These are phyloP conservation scores for Penicillium sp. DNA, from an alignment of 2,329 filamentous ascomycete species.

Conservation along the genomic window DNA sequence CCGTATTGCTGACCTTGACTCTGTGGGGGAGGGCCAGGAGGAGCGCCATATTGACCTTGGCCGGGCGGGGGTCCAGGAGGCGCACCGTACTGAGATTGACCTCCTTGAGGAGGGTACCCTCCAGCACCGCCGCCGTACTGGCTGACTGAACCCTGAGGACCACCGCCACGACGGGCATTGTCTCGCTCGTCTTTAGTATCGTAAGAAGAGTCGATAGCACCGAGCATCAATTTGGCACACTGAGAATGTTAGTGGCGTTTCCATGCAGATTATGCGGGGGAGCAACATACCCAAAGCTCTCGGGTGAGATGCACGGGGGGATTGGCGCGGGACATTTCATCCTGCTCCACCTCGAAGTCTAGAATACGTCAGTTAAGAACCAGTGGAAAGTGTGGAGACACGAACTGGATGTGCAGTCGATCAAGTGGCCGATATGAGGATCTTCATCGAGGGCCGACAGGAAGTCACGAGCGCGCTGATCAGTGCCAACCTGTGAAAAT, in stretches of 20 bases:
- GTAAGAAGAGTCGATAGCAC: slow-evolving; percentile 66
- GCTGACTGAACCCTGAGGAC: slow-evolving; percentile 35
- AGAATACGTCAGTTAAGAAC: slow-evolving; percentile 20
- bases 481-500: slow-evolving; percentile 70
- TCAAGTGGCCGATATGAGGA: slow-evolving; percentile 59
- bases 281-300: slow-evolving; percentile 58
- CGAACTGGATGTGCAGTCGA: slow-evolving; percentile 70
- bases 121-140: slow-evolving; percentile 38
- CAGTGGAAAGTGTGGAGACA: slow-evolving; percentile 11
- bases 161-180: slow-evolving; percentile 33
- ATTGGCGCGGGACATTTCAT: slow-evolving; percentile 63
- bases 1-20: not conserved
- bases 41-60: slow-evolving; percentile 11
- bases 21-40: slow-evolving; percentile 10
- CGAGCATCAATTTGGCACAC: slow-evolving; percentile 67
- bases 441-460: slow-evolving; percentile 65
- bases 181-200: slow-evolving; percentile 66
- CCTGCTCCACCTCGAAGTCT: slow-evolving; percentile 69
- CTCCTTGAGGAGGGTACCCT: slow-evolving; percentile 8
- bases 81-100: not conserved
- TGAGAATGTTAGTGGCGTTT: slow-evolving; percentile 25
- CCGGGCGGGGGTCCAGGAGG: slow-evolving; percentile 6
- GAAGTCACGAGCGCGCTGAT: slow-evolving; percentile 65
- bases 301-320: slow-evolving; percentile 65
- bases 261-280: not conserved